phyloP scores from a whole-genome alignment of 2,329 filamentous ascomycete species.

The Aspergillus jensenii region DNA sequence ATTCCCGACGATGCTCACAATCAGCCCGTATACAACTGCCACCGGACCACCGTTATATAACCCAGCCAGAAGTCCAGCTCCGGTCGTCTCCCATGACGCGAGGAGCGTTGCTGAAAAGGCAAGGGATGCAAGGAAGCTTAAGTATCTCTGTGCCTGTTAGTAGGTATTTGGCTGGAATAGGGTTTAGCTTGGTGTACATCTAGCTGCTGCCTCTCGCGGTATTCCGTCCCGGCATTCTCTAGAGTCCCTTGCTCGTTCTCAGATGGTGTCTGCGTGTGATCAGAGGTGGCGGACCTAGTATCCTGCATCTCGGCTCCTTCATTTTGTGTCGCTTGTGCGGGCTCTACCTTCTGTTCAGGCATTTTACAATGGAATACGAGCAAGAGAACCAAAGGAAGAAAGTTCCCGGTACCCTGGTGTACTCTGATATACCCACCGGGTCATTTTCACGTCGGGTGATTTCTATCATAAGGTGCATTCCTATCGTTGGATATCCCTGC shows the following conservation, averaged over 20 bases:
- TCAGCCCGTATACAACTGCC: slow-evolving; percentile 35
- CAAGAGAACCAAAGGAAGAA: too few relatives aligned
- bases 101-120: slow-evolving; percentile 39
- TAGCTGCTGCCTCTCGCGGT: too few relatives aligned
- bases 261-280: too few relatives aligned
- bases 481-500: not conserved
- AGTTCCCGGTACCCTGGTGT: not conserved
- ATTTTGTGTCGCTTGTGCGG: too few relatives aligned
- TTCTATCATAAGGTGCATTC: not conserved
- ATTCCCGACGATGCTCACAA: slow-evolving; percentile 33
- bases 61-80: slow-evolving; percentile 24
- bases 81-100: slow-evolving; percentile 39
- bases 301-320: too few relatives aligned
- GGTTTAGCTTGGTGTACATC: too few relatives aligned
- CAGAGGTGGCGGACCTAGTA: too few relatives aligned
- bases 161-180: too few relatives aligned
- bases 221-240: too few relatives aligned
- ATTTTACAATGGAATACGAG: too few relatives aligned
- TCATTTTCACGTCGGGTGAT: not conserved
- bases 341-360: too few relatives aligned
- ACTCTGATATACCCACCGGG: not conserved
- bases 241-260: too few relatives aligned
- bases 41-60: slow-evolving; percentile 35
- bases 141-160: slow-evolving; percentile 7
- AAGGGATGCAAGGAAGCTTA: slow-evolving; percentile 34